A percentile compares a stretch with the other conserved stretches of the same genome.
Evolutionary conservation across 495 filamentous ascomycete species (phyloP).

Genomic region (Aspergillus diversus): DNA sequence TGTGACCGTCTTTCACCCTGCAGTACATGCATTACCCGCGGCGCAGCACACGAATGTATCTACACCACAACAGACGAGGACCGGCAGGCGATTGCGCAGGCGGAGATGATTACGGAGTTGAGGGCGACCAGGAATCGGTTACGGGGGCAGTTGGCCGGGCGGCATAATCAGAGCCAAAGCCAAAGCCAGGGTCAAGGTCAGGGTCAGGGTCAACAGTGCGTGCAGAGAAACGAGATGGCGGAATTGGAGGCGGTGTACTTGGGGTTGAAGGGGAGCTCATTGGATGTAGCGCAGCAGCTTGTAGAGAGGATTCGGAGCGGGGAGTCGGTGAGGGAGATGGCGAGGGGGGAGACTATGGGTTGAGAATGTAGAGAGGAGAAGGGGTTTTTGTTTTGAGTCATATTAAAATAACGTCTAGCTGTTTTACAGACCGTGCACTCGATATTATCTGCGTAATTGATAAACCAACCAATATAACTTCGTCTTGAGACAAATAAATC

Average conservation of each 20-base stretch:
- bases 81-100: conserved; percentile 26
- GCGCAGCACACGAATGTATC: conserved; percentile 18
- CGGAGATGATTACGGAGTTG: conserved; percentile 25
- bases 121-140: conserved; percentile 13
- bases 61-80: conserved; percentile 26
- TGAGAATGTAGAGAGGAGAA: neutral
- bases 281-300: conserved; percentile 16
- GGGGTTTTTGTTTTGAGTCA: neutral
- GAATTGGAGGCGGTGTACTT: conserved; percentile 25
- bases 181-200: neutral
- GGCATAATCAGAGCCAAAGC: conserved; percentile 1
- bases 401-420: neutral
- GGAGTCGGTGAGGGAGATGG: conserved; percentile 16
- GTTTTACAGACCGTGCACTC: neutral
- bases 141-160: conserved; percentile 8
- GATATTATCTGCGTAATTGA: neutral
- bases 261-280: conserved; percentile 18
- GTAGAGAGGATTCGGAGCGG: conserved; percentile 20
- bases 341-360: neutral
- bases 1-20: conserved; percentile 28
- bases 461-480: neutral
- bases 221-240: conserved; percentile 1
- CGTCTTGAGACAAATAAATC: neutral
- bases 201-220: neutral
- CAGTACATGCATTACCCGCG: conserved; percentile 25